Evolutionary conservation across 192 early-diverging fungal species (phyloP).

Genomic region (Backusella sp.): DNA sequence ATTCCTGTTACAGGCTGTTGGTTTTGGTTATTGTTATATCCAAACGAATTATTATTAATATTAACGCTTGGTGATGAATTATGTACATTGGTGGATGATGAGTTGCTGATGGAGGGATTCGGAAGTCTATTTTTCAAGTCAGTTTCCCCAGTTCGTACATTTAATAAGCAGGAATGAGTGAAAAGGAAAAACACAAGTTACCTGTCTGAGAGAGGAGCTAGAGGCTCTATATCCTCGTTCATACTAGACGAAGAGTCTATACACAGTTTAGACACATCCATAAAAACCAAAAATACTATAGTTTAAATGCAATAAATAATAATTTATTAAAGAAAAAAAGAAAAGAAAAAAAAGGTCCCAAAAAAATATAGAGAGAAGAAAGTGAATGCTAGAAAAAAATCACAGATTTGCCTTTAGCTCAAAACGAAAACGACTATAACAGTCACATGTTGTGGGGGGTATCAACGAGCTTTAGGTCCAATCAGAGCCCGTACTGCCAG

Average conservation of each 20-base stretch:
- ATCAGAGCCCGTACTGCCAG: neutral
- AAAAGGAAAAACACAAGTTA: neutral
- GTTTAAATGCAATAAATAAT: neutral
- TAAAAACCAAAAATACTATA: neutral
- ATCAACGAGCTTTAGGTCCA: neutral
- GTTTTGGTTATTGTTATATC: neutral
- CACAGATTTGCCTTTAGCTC: neutral
- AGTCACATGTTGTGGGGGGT: neutral
- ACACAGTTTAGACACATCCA: neutral
- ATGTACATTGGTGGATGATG: neutral
- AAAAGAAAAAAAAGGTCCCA: neutral
- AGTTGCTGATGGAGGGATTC: neutral
- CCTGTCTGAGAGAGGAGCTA: neutral
- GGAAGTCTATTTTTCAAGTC: neutral
- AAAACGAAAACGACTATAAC: neutral
- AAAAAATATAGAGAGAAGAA: neutral
- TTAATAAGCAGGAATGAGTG: neutral
- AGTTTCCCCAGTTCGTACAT: neutral
- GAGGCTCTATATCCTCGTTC: neutral
- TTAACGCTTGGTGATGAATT: neutral
- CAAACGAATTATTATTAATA: neutral
- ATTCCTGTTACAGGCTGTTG: neutral
- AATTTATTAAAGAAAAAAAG: neutral
- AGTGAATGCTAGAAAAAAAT: neutral
- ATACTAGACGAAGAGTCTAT: neutral